A percentile compares a stretch with the other conserved stretches of the same genome.
phyloP scores from a whole-genome alignment of 352 stramenopile genomes.

The Blastocystis sp. region DNA sequence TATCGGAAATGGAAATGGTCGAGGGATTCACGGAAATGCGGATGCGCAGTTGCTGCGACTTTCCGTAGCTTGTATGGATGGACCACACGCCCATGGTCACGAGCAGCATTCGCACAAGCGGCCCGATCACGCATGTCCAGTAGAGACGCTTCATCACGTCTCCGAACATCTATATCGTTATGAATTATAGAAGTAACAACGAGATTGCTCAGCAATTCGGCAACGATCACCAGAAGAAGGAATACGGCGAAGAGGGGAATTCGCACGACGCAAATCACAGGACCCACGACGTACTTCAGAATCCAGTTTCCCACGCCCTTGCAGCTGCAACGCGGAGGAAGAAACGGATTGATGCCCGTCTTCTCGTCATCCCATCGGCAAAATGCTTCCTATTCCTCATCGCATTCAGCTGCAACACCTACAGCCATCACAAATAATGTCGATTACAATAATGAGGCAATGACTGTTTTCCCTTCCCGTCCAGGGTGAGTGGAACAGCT shows the following conservation, averaged over 20 bases:
- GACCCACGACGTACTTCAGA: constrained; percentile 37
- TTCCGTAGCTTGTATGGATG: constrained; percentile 13
- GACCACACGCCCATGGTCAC: constrained; percentile 11
- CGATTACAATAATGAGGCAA: not conserved
- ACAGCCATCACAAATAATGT: not conserved
- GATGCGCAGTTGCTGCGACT: constrained; percentile 50
- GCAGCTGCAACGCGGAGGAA: not conserved
- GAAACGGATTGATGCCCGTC: constrained; percentile 56
- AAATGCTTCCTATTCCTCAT: constrained; percentile 57
- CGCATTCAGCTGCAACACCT: not conserved
- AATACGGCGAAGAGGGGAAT: not conserved
- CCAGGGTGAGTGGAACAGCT: no score
- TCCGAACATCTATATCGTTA: constrained; percentile 3
- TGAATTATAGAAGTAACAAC: not conserved
- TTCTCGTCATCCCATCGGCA: constrained; percentile 60
- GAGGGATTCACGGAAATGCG: not conserved
- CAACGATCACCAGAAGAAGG: not conserved
- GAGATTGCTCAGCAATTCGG: constrained; percentile 41
- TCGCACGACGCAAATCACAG: constrained; percentile 17
- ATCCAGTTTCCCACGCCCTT: constrained; percentile 37
- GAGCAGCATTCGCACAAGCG: constrained; percentile 22
- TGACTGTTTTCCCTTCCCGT: no score
- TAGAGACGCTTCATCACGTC: constrained; percentile 12
- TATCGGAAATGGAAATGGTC: not conserved
- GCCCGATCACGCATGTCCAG: constrained; percentile 38